Evolutionary conservation across 2,329 filamentous ascomycete species (phyloP), one percentile per base, ranked within the genome.

Genomic region (Diplodia scrobiculata): DNA sequence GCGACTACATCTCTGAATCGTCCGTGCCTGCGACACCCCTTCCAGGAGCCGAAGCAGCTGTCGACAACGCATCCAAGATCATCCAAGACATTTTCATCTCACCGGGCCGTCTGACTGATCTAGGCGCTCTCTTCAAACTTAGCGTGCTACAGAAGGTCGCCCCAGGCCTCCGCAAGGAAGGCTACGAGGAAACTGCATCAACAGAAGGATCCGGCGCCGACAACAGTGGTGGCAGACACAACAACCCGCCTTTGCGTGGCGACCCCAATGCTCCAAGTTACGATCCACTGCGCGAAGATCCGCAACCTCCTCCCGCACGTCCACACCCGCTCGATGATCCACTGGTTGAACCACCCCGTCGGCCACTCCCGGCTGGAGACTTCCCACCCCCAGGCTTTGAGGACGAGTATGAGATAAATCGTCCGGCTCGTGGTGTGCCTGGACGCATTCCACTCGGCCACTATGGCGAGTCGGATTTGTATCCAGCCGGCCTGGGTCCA

Each of bases 331-430:
- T 88, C 69, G 79, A 85, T 54, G 88, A 89, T 72, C 95, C 86
- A n/a, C 83, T 90, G 41, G 86, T 84, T 11, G 84, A 81, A 19
- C 79, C 74, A 1, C 87, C 84, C 0, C 82, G 85, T 50, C 82
- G 82, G 21, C 90, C 90, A 0, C 74, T 87, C 17, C 92, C 93
- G 2, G 79, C 84, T 0, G 87, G 83, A 10, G 91, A 93, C 70
- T 92, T 96, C 70, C 87, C 89, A 0, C 93, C 94, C 0, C 95
- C 95, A 0, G 91, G 87, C 21, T 98, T 98, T 70, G 95, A 98
- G 70, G 94, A 99, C 75, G 92, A 97, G 73, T 89, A 92, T 72
- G 91, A 97, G 69, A 84, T 97, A 67, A 87, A 91, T 68, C 83
- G 87, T 0, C 90, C 88, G 0, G 83, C 85, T 2, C 84, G 87